phyloP scores from a whole-genome alignment of 1,139 yeast genomes.

The Arxiozyma heterogenica region DNA sequence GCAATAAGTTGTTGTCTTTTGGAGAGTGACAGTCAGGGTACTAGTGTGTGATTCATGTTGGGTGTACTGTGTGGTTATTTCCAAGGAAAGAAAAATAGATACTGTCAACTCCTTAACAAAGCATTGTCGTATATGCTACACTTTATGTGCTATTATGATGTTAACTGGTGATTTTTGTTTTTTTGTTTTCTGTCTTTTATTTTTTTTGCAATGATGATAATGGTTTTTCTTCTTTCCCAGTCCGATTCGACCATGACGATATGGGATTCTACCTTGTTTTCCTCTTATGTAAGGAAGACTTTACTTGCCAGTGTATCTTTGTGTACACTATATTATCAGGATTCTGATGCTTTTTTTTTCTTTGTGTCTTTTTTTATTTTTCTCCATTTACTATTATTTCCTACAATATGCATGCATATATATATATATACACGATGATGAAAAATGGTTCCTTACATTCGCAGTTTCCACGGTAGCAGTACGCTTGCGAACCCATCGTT shows the following conservation, averaged over 20 bases:
- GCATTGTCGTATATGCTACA: neutral
- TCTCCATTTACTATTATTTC: neutral
- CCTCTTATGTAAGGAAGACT: conserved; percentile 33
- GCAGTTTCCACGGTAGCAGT: conserved; percentile 93
- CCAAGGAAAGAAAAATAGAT: neutral
- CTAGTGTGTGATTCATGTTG: neutral
- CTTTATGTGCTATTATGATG: neutral
- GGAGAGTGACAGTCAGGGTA: neutral
- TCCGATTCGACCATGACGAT: conserved; percentile 92
- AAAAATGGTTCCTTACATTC: conserved; percentile 68
- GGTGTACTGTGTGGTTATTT: neutral
- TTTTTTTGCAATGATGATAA: conserved; percentile 35
- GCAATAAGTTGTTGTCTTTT: neutral
- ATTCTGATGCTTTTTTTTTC: conserved; percentile 32
- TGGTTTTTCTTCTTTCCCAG: conserved; percentile 71
- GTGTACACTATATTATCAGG: conserved; percentile 35
- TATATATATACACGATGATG: conserved; percentile 45
- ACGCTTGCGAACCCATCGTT: conserved; percentile 73
- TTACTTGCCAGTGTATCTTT: conserved; percentile 78
- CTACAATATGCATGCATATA: neutral
- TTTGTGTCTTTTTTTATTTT: too few species aligned
- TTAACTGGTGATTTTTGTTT: neutral
- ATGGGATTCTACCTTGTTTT: conserved; percentile 42
- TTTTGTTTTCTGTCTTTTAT: too few species aligned
- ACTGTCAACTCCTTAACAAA: neutral